Evolutionary conservation across 2,329 filamentous ascomycete genomes (phyloP), one percentile per base, ranked within the genome.

Genomic region (Alternaria arbusti): DNA sequence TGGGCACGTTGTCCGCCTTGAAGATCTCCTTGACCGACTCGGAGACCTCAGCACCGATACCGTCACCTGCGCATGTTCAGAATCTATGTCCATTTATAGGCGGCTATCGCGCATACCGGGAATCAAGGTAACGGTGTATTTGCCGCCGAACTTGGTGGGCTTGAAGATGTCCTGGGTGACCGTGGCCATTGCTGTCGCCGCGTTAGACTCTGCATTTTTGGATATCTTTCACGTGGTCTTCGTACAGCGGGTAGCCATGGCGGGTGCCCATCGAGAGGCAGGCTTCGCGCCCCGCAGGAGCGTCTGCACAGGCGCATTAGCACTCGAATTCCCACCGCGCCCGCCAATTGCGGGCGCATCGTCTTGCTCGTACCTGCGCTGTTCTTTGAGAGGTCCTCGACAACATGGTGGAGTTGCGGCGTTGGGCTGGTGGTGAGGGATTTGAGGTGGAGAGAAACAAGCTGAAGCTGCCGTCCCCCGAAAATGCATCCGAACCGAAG

Each of bases 11-110:
- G 87, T 98, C 95, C 81, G 95, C 94, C 89, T 97, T 98, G 91
- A 98, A 98, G 83, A 99, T 91, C 74, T 95, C 96, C 90, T 97
- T 97, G 82, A 99, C 95, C 69, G 93, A 96, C 85, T 98, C 94
- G 77, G 95, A 94, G 67, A 98, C 94, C 86, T 99, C 96, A 82
- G 93, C 93, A 83, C 96, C 96, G 81, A 99, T 97, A 86, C 96
- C 96, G 79, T 99, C 96, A 85, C 89, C 88, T 90, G 70, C 67
- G 57, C 58, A 66, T 26, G 67, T 65, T 74, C 71, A 62, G 74
- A 68, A 70, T 66, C 61, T 55, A 54, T 50, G 47, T 65, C 49
- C 55, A 56, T 36, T 49, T 55, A 20, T 28, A 55, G 51, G 64
- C 55, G 65, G 66, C 66, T 70, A 69, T 71, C 67, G 68, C 67